Evolutionary conservation across 805 yeast genomes (phyloP).

Genomic region (Kodamaea laetipori): DNA sequence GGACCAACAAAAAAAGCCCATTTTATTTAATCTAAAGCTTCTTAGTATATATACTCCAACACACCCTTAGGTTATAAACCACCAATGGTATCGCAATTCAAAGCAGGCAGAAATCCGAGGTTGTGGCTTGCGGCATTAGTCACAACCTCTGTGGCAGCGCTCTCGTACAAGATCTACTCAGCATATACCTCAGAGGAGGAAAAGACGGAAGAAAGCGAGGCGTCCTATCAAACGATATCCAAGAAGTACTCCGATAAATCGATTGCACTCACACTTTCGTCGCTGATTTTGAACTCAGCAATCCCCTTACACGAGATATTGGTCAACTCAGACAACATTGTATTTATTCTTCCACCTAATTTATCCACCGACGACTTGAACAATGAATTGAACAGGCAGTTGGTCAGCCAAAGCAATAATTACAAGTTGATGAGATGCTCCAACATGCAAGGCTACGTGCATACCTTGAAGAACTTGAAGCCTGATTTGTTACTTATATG

Average conservation of each 20-base stretch:
- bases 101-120: conserved; percentile 11
- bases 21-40: neutral
- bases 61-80: neutral
- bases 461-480: conserved; percentile 39
- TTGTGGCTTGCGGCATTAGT: conserved; percentile 36
- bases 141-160: conserved; percentile 37
- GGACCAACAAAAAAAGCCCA: conserved; percentile 4
- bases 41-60: neutral
- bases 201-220: conserved; percentile 10
- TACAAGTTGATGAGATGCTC: conserved; percentile 42
- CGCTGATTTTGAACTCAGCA: conserved; percentile 38
- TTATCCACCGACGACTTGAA: conserved; percentile 40
- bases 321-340: conserved; percentile 39
- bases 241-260: conserved; percentile 31
- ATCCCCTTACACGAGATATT: conserved; percentile 43
- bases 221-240: conserved; percentile 10
- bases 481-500: conserved; percentile 46
- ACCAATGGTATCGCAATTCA: conserved; percentile 8
- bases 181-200: conserved; percentile 12
- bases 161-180: conserved; percentile 36
- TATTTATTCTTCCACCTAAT: conserved; percentile 47
- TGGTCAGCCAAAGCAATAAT: conserved; percentile 21
- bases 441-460: conserved; percentile 44
- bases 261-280: conserved; percentile 45
- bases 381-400: conserved; percentile 13